Base-by-base conservation (phyloP, 2,329 filamentous ascomycete genomes). In the Zymoseptoria passerinii region DNA sequence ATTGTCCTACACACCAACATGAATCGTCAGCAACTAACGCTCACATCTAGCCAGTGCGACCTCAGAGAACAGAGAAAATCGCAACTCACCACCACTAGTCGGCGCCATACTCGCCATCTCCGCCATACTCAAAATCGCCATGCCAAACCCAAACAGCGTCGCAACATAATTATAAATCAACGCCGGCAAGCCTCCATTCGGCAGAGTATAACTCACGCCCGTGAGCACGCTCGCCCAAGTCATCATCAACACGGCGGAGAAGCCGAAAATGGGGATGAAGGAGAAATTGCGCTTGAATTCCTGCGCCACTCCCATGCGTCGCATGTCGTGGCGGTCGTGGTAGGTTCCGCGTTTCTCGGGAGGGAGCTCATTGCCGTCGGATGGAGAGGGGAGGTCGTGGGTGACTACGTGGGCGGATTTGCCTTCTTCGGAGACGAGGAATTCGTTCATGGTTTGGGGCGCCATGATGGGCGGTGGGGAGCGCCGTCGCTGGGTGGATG, bases 61-160 rank as follows among this genome's bases (percentile, higher is more conserved):
- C 35, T 23, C 23, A 23, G 23, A 13, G 10, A 16, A 16, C 16
- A 6, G 35, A 3, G 10, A 44, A 23, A n/a, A 6, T 16, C 35
- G 4, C 18, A 35, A 53, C 51, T 28, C 51, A 23, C 74, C 74
- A 10, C 73, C 74, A 28, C 71, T 68, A 10, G 71, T 73, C 4
- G 72, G 73, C 53, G 64, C 64, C 65, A 67, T 67, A 1, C 55
- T 59, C 4, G 61, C 64, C 63, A 67, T 66, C 35, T 67, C 65
- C 2, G 64, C 65, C 65, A 67, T 67, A 13, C 56, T 58, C 1
- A 63, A 29, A 28, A 66, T 66, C 4, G 64, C 64, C 20, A 55
- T 56, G 18, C 63, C 60, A 44, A 67, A 65, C 16, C 65, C 65
- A 44, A 65, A 62, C 5, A 65, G 52, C 2, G 63, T 63, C 27